phyloP scores from a whole-genome alignment of 768 basidiomycete species.

The Amylocystis lapponica region DNA sequence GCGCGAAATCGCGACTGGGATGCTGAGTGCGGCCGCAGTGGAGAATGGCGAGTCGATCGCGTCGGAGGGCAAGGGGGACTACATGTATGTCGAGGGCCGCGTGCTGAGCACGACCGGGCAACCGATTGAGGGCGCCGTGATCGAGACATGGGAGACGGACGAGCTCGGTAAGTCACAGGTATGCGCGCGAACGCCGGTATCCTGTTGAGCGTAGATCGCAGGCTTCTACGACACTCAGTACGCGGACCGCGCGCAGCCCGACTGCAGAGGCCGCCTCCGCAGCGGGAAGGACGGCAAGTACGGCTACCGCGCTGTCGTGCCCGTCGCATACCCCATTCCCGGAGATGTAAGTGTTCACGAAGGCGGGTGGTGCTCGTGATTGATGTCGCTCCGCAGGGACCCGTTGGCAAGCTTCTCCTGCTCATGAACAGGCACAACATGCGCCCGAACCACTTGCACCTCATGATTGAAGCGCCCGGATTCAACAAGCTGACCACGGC shows the following conservation, averaged over 20 bases:
- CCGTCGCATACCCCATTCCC: slow-evolving; percentile 70
- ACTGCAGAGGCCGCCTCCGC: slow-evolving; percentile 66
- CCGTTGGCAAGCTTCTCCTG: slow-evolving; percentile 59
- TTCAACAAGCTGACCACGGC: slow-evolving; percentile 71
- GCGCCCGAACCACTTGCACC: slow-evolving; percentile 77
- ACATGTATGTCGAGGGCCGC: slow-evolving; percentile 74
- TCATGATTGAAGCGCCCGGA: slow-evolving; percentile 65
- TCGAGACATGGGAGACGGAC: slow-evolving; percentile 87
- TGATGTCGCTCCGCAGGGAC: slow-evolving; percentile 40
- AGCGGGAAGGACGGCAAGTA: slow-evolving; percentile 58
- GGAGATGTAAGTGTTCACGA: slow-evolving; percentile 42
- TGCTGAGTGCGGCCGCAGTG: slow-evolving; percentile 36
- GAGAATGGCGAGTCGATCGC: slow-evolving; percentile 70
- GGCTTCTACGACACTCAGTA: slow-evolving; percentile 48
- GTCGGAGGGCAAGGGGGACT: slow-evolving; percentile 82
- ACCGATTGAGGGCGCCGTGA: slow-evolving; percentile 58
- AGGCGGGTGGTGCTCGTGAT: slow-evolving; percentile 2
- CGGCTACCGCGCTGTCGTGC: slow-evolving; percentile 67
- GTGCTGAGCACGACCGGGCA: slow-evolving; percentile 53
- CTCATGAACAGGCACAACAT: slow-evolving; percentile 63
- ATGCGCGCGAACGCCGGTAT: slow-evolving; percentile 2
- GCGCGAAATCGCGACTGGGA: not conserved
- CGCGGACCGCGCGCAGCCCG: slow-evolving; percentile 46
- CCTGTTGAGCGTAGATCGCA: slow-evolving; percentile 12
- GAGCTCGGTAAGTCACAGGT: slow-evolving; percentile 40